A percentile compares a stretch with the other conserved stretches of the same genome.
Evolutionary conservation across 441 rosid species (phyloP).

Genomic region (Lepidium campestre): DNA sequence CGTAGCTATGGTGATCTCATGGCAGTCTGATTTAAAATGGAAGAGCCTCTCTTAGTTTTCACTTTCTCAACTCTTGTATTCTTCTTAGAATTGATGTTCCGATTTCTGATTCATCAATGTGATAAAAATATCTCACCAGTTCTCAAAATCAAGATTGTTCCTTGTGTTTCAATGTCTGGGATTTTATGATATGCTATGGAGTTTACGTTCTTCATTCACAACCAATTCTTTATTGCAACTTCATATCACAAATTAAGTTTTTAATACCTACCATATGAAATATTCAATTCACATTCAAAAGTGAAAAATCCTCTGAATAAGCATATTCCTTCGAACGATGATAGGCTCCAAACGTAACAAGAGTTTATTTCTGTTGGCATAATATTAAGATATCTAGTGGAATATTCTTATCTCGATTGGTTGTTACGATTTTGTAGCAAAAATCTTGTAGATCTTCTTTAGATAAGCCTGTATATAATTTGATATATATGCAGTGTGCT

Average conservation of each 20-base stretch:
- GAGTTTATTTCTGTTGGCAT: not conserved
- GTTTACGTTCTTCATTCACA: not conserved
- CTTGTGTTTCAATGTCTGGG: not conserved
- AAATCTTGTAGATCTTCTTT: not conserved
- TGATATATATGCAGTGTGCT: not conserved
- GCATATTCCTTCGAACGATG: not conserved
- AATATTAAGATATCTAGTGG: not conserved
- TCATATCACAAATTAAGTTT: not conserved
- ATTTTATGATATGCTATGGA: not conserved
- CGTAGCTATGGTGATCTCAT: slow-evolving; percentile 75
- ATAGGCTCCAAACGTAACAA: not conserved
- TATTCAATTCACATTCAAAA: not conserved
- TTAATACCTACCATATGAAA: not conserved
- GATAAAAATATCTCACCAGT: not conserved
- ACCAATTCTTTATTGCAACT: not conserved
- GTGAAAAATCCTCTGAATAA: not conserved
- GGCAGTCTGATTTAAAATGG: slow-evolving; percentile 34
- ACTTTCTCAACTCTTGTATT: not conserved
- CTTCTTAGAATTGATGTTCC: not conserved
- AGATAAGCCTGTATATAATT: not conserved
- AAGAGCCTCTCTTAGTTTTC: not conserved
- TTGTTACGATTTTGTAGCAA: not conserved
- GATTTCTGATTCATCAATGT: not conserved
- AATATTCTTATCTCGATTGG: slow-evolving; percentile 2
- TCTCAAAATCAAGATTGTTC: not conserved